Percentiles rank a stretch among this genome's conserved stretches.
These are phyloP conservation scores for Endotrypanum monterogeii DNA, from an alignment of 208 protist species.

Conservation along the genomic window DNA sequence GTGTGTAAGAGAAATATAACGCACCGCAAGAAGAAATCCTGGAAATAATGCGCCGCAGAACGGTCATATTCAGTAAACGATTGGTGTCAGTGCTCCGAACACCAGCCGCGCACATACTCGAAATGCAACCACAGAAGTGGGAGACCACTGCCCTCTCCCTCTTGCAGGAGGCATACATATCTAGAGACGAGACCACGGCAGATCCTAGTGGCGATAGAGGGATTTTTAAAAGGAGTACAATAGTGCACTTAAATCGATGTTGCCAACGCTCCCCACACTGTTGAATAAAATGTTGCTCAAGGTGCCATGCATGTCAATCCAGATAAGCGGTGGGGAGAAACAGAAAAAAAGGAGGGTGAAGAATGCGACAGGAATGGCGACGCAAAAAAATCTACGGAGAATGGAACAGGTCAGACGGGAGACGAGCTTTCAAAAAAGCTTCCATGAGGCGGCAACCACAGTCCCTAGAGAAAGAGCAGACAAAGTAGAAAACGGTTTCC, in stretches of 20 bases:
- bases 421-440: not conserved
- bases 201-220: not conserved
- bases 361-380: not conserved
- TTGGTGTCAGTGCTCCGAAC: not conserved
- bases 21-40: not conserved
- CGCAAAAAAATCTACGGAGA: not conserved
- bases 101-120: not conserved
- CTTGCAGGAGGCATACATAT: not conserved
- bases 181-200: not conserved
- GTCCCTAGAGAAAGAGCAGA: not conserved
- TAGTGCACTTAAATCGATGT: not conserved
- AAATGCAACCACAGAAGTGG: not conserved
- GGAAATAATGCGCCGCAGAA: not conserved
- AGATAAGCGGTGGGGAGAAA: not conserved
- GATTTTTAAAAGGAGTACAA: not conserved
- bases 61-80: not conserved
- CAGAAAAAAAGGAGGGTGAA: not conserved
- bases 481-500: not conserved
- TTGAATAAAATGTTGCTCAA: not conserved
- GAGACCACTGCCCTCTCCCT: not conserved
- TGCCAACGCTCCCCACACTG: not conserved
- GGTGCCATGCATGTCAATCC: not conserved
- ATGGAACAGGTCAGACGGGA: not conserved
- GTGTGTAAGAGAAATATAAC: not conserved
- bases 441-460: not conserved